These are phyloP conservation scores for Cladophialophora immunda DNA, from an alignment of 2,329 filamentous ascomycete genomes.

Conservation along the genomic window DNA sequence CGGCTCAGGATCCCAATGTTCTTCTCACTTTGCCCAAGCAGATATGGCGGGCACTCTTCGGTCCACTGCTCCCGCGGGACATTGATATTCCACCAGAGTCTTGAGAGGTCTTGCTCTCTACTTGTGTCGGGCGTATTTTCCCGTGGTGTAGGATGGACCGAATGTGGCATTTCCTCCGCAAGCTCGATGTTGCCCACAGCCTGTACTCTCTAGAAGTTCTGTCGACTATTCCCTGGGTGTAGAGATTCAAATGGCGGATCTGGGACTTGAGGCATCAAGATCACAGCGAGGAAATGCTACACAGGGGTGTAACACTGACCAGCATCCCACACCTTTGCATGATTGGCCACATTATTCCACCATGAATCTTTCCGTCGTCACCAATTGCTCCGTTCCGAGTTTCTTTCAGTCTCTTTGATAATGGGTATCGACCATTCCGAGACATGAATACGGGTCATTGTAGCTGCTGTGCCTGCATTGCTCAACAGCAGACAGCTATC, in stretches of 20 bases:
- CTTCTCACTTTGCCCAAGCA: conserved; percentile 70
- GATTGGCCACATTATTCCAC: background rate
- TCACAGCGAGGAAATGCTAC: background rate
- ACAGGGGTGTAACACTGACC: background rate
- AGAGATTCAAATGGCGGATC: background rate
- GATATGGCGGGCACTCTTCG: conserved; percentile 74
- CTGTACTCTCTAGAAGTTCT: background rate
- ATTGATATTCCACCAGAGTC: conserved; percentile 85
- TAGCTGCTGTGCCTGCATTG: background rate
- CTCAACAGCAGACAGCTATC: background rate
- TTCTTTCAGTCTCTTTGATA: background rate
- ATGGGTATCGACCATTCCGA: background rate
- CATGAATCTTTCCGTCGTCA: background rate
- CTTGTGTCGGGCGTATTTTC: conserved; percentile 41
- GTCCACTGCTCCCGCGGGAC: conserved; percentile 70
- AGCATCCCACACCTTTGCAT: background rate
- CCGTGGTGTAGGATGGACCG: conserved; percentile 30
- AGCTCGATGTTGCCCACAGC: background rate
- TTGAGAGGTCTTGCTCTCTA: conserved; percentile 18
- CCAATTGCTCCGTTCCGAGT: background rate
- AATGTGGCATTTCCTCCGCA: conserved; percentile 37
- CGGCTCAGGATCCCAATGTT: conserved; percentile 75
- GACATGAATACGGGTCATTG: background rate
- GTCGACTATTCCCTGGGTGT: background rate
- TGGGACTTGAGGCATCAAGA: background rate